Base-by-base conservation (phyloP, 1,284 basidiomycete genomes). In the Pseudozyma flocculosa region DNA sequence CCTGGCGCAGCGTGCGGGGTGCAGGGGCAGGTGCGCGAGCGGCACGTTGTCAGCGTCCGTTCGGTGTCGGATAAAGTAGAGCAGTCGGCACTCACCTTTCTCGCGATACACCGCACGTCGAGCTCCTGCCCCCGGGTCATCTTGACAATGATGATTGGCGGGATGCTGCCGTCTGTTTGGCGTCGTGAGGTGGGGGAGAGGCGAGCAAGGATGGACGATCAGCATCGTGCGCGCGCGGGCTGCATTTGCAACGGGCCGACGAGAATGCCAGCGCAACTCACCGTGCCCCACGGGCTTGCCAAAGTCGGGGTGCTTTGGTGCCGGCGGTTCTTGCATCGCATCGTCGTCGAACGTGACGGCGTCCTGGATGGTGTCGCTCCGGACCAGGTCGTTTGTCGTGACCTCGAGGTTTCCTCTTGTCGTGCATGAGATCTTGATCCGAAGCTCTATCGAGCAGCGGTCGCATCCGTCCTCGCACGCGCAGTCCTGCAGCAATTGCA, bases 91-190 rank as follows among this genome's bases (percentile, higher is more conserved):
- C 80, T 21, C 54, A 89, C 90, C 85, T 96, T 97, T 79, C 93
- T 92, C 2, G 93, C 95, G 50, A 90, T 86, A 78, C 94, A 97
- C 34, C 84, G 84, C 50, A 94, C 76, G 73, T 86, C 88, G 36
- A 99, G 82, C 78, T 94, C 90, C 79, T 98, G 95, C 0, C 93
- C 93, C 79, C 90, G 90, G 41, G 90, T 86, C 54, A 99, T 87
- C 79, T 95, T 96, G 65, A 88, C 89, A 19, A 98, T 86, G 46
- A 95, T 81, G 43, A 98, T 87, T 2, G 61, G 61, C 3, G 56
- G 50, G n/a, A 46, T 56, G 24, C 50, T 52, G 3, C 54, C 57
- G 19, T 64, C 11, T 30, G 48, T 40, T 29, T 5, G 4, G 4
- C 32, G 32, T 13, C n/a, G n/a, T n/a, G n/a, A n/a, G n/a, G n/a